Conservation (phyloP, 768 basidiomycete genomes). For the Hericium alpestre region DNA sequence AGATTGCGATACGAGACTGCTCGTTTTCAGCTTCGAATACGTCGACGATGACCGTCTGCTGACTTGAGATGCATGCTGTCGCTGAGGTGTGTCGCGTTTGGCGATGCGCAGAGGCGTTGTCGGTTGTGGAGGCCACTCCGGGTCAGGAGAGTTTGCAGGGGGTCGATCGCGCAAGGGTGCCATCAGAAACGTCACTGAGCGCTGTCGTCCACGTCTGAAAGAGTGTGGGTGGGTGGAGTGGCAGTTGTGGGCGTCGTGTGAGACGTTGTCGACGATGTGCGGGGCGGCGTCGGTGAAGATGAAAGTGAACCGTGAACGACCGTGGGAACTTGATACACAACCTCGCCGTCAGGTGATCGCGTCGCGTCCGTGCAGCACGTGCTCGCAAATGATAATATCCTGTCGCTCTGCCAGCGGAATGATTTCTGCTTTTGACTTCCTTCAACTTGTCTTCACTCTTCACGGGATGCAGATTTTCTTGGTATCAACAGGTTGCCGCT, state of each 20-base stretch:
- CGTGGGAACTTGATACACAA: slow-evolving; percentile 7
- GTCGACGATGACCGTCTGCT: slow-evolving; percentile 68
- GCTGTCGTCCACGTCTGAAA: slow-evolving; percentile 2
- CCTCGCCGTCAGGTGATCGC: slow-evolving; percentile 13
- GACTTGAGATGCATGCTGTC: slow-evolving; percentile 32
- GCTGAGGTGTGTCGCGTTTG: slow-evolving; percentile 47
- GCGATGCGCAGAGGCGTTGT: slow-evolving; percentile 60
- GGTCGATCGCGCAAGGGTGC: slow-evolving; percentile 48
- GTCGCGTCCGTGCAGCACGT: not conserved
- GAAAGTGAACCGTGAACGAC: slow-evolving; percentile 2
- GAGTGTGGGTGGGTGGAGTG: too few species aligned
- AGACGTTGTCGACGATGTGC: slow-evolving; percentile 2
- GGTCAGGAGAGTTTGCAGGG: slow-evolving; percentile 53
- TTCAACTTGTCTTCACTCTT: too few species aligned
- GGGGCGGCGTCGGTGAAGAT: not conserved
- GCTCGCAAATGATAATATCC: not conserved
- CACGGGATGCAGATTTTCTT: too few species aligned
- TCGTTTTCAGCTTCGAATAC: slow-evolving; percentile 67
- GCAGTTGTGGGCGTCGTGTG: not conserved
- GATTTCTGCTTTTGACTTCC: too few species aligned
- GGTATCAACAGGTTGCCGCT: too few species aligned
- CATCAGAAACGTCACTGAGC: slow-evolving; percentile 7
- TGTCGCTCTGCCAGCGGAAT: too few species aligned
- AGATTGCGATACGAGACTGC: slow-evolving; percentile 76
- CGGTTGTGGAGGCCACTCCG: slow-evolving; percentile 56